phyloP scores from a whole-genome alignment of 1,139 yeast genomes.

The Zygoascus hellenicus region DNA sequence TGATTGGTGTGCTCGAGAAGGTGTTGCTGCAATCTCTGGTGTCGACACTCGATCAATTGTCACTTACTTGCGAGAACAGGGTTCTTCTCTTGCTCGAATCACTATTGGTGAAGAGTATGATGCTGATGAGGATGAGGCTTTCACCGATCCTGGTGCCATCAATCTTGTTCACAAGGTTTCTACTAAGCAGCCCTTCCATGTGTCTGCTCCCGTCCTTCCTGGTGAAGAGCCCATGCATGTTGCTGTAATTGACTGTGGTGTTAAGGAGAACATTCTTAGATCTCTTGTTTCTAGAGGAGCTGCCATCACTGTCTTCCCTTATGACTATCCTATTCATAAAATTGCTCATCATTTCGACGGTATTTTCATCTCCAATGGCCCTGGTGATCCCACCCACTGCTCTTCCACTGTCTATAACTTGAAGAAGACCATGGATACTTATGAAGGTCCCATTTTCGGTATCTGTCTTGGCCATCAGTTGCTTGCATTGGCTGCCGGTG shows the following conservation, averaged over 20 bases:
- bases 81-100: conserved; percentile 86
- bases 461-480: conserved; percentile 96
- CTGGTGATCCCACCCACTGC: conserved; percentile 98
- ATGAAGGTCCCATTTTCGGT: conserved; percentile 86
- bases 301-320: conserved; percentile 92
- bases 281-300: conserved; percentile 94
- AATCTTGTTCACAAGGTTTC: conserved; percentile 91
- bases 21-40: conserved; percentile 94
- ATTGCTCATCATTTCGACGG: conserved; percentile 93
- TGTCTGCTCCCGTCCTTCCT: conserved; percentile 51
- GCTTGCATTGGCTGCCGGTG: conserved; percentile 91
- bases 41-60: conserved; percentile 96
- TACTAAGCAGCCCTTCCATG: conserved; percentile 91
- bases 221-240: conserved; percentile 57
- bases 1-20: conserved; percentile 94
- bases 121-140: conserved; percentile 88
- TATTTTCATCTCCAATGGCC: conserved; percentile 91
- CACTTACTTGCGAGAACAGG: conserved; percentile 87
- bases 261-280: conserved; percentile 92
- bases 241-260: conserved; percentile 96
- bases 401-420: conserved; percentile 70
- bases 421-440: conserved; percentile 61
- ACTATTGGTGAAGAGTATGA: conserved; percentile 87
- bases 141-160: conserved; percentile 84
- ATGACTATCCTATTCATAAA: conserved; percentile 86